Evolutionary conservation across 1,284 basidiomycete species (phyloP).

Genomic region (Trichosporon coremiiforme): DNA sequence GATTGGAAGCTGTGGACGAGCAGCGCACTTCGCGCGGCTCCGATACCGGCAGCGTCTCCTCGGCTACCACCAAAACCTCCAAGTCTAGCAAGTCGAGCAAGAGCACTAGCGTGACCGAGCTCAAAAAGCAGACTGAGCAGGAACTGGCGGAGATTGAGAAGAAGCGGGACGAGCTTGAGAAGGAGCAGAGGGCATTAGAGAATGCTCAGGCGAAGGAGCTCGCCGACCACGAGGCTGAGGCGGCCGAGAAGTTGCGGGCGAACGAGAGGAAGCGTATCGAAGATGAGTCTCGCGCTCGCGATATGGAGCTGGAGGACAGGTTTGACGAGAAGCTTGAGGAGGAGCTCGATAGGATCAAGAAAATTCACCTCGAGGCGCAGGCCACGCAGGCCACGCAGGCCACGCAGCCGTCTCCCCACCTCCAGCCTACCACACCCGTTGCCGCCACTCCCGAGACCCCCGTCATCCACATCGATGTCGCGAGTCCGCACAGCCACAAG

Average conservation of each 20-base stretch:
- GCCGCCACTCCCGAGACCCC: background rate
- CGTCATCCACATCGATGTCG: slow-evolving; percentile 7
- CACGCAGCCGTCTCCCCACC: background rate
- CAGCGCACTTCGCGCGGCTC: background rate
- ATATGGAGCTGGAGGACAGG: background rate
- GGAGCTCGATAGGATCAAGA: background rate
- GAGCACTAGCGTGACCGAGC: background rate
- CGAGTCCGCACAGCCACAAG: background rate
- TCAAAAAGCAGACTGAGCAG: background rate
- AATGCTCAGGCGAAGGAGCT: slow-evolving; percentile 20
- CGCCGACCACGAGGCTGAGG: slow-evolving; percentile 18
- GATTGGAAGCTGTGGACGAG: background rate
- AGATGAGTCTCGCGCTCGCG: slow-evolving; percentile 8
- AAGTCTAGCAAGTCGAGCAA: background rate
- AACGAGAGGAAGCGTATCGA: slow-evolving; percentile 18
- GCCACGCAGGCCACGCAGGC: background rate
- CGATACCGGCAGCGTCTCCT: background rate
- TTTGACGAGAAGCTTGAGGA: background rate
- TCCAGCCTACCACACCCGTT: background rate
- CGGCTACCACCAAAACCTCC: background rate
- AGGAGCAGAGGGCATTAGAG: slow-evolving; percentile 22
- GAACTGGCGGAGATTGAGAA: slow-evolving; percentile 19
- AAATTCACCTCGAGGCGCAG: background rate
- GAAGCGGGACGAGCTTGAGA: slow-evolving; percentile 29
- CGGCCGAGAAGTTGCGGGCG: slow-evolving; percentile 8